Evolutionary conservation across 176 grass and related monocot genomes (phyloP).

Genomic region (Aegilops speltoides): DNA sequence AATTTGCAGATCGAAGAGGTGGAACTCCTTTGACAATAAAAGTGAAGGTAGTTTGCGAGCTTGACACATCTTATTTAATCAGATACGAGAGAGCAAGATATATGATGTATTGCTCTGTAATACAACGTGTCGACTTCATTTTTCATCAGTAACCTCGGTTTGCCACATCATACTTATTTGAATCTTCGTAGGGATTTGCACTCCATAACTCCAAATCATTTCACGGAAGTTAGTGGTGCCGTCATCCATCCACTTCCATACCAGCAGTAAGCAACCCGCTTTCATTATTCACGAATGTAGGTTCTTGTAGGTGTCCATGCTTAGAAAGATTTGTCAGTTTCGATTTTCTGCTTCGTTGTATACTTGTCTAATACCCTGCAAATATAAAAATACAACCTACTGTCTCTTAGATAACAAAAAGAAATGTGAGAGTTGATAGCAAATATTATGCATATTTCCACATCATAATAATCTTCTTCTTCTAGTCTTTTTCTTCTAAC

Average conservation of each 20-base stretch:
- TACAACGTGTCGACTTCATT: background rate
- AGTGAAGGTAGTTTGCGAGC: slow-evolving; percentile 58
- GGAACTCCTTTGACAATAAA: slow-evolving; percentile 64
- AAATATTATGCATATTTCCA: too few relatives aligned
- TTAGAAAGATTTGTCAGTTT: too few relatives aligned
- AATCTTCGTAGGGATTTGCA: slow-evolving; percentile 81
- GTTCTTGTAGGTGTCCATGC: too few relatives aligned
- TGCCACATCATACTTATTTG: slow-evolving; percentile 8
- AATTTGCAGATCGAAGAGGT: slow-evolving; percentile 86
- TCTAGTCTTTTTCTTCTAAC: too few relatives aligned
- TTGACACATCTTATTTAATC: background rate
- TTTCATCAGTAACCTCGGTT: background rate
- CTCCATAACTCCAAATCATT: slow-evolving; percentile 94
- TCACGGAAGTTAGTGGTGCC: slow-evolving; percentile 91
- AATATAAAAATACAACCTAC: too few relatives aligned
- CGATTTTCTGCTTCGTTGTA: too few relatives aligned
- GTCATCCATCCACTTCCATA: slow-evolving; percentile 94
- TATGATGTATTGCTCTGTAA: background rate
- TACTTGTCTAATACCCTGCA: too few relatives aligned
- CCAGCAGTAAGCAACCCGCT: slow-evolving; percentile 57
- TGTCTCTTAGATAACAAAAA: too few relatives aligned
- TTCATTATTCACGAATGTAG: slow-evolving; percentile 13
- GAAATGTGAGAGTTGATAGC: too few relatives aligned
- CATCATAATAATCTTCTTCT: too few relatives aligned
- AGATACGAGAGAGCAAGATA: too few relatives aligned